These are phyloP conservation scores for Scolecobasidium constrictum DNA, from an alignment of 2,329 filamentous ascomycete species.

Conservation along the genomic window DNA sequence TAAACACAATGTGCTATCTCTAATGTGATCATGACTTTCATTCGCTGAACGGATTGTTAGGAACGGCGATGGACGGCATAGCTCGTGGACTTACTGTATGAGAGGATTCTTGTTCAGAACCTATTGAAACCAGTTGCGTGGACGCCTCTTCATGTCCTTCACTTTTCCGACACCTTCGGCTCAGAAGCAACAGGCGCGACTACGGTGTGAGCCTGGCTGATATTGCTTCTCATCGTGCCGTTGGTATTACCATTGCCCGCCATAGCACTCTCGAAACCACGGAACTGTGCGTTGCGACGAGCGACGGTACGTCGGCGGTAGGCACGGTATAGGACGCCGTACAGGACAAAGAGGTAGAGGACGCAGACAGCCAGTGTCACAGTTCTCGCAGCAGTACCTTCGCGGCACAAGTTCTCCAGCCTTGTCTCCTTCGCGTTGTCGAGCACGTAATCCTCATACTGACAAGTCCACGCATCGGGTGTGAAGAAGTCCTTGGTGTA, in stretches of 20 bases:
- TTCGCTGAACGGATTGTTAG: no score
- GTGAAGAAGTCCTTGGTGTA: constrained; percentile 6
- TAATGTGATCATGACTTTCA: no score
- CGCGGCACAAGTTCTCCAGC: constrained; percentile 4
- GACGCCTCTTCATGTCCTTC: no score
- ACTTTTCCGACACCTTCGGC: background rate
- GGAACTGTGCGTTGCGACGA: background rate
- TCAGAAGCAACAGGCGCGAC: background rate
- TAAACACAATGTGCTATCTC: no score
- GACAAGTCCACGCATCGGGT: constrained; percentile 3
- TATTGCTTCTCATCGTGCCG: background rate
- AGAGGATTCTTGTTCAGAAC: no score
- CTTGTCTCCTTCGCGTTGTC: background rate
- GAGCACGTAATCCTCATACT: constrained; percentile 4
- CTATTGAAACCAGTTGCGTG: no score
- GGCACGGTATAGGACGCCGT: constrained; percentile 4
- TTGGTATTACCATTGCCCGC: no score
- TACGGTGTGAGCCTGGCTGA: background rate
- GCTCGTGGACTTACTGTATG: no score
- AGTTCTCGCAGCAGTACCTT: constrained; percentile 5
- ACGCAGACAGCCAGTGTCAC: constrained; percentile 3
- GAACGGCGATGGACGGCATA: no score
- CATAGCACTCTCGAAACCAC: no score
- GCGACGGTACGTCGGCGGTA: constrained; percentile 14
- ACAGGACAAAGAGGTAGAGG: constrained; percentile 3